Evolutionary conservation across 2,329 filamentous ascomycete genomes (phyloP).

Genomic region (Pseudogymnoascus destructans): DNA sequence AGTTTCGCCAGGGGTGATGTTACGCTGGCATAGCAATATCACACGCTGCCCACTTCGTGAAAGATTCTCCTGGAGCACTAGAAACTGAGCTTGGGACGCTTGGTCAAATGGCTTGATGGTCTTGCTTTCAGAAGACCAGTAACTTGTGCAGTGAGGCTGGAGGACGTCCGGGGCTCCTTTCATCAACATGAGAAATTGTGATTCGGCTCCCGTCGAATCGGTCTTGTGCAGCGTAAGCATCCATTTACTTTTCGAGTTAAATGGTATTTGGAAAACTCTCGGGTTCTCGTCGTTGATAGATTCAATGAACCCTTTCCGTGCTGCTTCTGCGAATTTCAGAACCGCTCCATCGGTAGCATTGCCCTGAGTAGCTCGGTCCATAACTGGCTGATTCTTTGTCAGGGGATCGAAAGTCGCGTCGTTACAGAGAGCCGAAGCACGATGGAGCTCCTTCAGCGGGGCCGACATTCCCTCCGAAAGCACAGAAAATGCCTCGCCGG

Average conservation of each 20-base stretch:
- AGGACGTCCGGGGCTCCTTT: conserved; percentile 15
- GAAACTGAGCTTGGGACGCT: conserved; percentile 26
- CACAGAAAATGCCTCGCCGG: conserved; percentile 25
- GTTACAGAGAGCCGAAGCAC: conserved; percentile 30
- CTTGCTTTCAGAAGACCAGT: conserved; percentile 21
- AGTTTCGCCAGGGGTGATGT: conserved; percentile 20
- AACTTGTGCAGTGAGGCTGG: conserved; percentile 18
- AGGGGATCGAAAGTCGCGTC: conserved; percentile 32
- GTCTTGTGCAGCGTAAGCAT: conserved; percentile 29
- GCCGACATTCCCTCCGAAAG: neutral
- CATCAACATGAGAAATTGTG: conserved; percentile 10
- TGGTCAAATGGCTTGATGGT: conserved; percentile 27
- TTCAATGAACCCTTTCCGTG: conserved; percentile 16
- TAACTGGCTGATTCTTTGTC: conserved; percentile 26
- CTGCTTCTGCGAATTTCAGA: conserved; percentile 27
- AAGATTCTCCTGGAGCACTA: conserved; percentile 29
- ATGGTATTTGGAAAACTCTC: conserved; percentile 32
- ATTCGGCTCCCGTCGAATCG: conserved; percentile 11
- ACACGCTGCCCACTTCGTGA: conserved; percentile 33
- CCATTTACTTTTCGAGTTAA: conserved; percentile 40
- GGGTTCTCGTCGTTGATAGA: conserved; percentile 16
- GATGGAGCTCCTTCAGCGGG: conserved; percentile 12
- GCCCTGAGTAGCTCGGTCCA: conserved; percentile 28
- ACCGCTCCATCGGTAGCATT: conserved; percentile 34
- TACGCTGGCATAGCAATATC: conserved; percentile 32